Conservation (phyloP, 768 basidiomycete species). For the Tulasnella sp. region DNA sequence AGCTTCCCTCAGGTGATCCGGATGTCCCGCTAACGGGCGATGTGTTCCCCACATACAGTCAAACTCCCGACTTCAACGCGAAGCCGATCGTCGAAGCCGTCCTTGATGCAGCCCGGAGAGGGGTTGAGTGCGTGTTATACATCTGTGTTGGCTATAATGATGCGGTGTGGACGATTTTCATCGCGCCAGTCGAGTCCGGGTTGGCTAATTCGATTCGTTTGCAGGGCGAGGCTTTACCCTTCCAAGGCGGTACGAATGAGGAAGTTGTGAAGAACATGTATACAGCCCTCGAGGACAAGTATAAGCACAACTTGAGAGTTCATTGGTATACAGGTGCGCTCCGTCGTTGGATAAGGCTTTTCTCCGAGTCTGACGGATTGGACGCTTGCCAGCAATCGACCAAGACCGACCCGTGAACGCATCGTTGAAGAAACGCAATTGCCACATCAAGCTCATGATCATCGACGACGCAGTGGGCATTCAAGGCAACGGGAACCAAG, state of each 20-base stretch:
- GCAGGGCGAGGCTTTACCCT: constrained; percentile 64
- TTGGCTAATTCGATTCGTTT: constrained; percentile 47
- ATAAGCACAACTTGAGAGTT: constrained; percentile 54
- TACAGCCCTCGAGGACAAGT: constrained; percentile 51
- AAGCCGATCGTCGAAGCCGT: constrained; percentile 61
- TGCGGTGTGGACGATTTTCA: constrained; percentile 4
- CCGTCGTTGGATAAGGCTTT: not conserved
- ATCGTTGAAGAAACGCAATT: constrained; percentile 67
- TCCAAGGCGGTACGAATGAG: constrained; percentile 74
- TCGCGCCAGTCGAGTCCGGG: not conserved
- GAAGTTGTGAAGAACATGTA: constrained; percentile 66
- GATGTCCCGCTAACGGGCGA: constrained; percentile 1
- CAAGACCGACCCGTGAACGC: constrained; percentile 68
- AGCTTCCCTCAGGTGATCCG: not conserved
- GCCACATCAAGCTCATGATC: constrained; percentile 70
- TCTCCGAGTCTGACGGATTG: not conserved
- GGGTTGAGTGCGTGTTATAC: constrained; percentile 62
- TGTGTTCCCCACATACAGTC: constrained; percentile 44
- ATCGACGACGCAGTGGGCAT: constrained; percentile 69
- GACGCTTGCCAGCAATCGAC: constrained; percentile 50
- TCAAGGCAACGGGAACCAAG: constrained; percentile 72
- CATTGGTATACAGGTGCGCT: constrained; percentile 58
- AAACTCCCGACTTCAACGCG: constrained; percentile 74
- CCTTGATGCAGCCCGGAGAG: constrained; percentile 63
- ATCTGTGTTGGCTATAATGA: constrained; percentile 61